Percentiles rank a stretch among this genome's conserved stretches.
phyloP scores from a whole-genome alignment of 164 flowering plant species.

The Aristolochia californica region DNA sequence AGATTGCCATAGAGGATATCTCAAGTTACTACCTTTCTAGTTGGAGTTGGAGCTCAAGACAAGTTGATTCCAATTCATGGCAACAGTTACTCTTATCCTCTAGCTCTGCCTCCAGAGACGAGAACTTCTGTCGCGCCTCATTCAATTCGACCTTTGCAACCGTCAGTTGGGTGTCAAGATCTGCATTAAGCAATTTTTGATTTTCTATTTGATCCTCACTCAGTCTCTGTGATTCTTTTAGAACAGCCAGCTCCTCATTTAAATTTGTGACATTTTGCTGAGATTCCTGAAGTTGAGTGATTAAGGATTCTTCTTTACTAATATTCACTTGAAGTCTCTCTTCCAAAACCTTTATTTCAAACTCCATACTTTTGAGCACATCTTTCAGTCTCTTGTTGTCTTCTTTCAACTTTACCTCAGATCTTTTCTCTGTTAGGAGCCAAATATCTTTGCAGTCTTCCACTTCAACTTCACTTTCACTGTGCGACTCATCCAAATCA shows the following conservation, averaged over 20 bases:
- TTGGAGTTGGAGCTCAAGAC: slow-evolving; percentile 85
- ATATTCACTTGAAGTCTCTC: slow-evolving; percentile 27
- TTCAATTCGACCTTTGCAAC: slow-evolving; percentile 46
- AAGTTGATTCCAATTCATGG: slow-evolving; percentile 65
- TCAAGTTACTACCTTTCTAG: slow-evolving; percentile 51
- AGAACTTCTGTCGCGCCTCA: slow-evolving; percentile 46
- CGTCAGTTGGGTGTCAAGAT: slow-evolving; percentile 65
- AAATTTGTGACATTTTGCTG: slow-evolving; percentile 27
- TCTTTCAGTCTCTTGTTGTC: slow-evolving; percentile 32
- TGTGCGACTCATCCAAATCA: slow-evolving; percentile 27
- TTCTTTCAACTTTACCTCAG: slow-evolving; percentile 21
- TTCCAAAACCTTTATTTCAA: slow-evolving; percentile 33
- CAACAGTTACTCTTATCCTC: slow-evolving; percentile 60
- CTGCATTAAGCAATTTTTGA: slow-evolving; percentile 55
- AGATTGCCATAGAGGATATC: neutral
- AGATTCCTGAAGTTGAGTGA: slow-evolving; percentile 36
- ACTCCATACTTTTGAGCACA: slow-evolving; percentile 26
- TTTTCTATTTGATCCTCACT: slow-evolving; percentile 59
- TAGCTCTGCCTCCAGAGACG: slow-evolving; percentile 63
- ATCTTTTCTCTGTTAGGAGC: slow-evolving; percentile 15
- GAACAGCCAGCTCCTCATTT: slow-evolving; percentile 26
- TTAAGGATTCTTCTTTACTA: slow-evolving; percentile 22
- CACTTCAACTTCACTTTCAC: slow-evolving; percentile 30
- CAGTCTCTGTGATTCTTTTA: slow-evolving; percentile 34
- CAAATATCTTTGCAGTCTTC: slow-evolving; percentile 14